Conservation (phyloP, 306 rosid species). For the Lathyrus tuberosus region DNA sequence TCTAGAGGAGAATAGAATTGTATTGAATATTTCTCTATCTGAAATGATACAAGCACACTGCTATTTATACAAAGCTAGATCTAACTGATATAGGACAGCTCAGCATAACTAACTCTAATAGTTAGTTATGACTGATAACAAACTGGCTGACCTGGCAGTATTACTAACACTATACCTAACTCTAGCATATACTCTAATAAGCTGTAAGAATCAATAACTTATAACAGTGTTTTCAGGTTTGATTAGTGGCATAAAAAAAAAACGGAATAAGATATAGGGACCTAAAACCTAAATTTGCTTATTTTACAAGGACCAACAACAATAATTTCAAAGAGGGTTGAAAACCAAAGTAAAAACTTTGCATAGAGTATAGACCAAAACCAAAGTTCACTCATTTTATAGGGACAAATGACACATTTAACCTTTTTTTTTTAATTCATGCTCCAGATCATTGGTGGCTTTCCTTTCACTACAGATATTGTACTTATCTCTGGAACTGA, state of each 20-base stretch:
- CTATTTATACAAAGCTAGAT: too few species aligned
- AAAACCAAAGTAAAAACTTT: neutral
- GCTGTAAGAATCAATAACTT: neutral
- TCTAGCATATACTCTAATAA: too few species aligned
- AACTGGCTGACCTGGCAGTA: too few species aligned
- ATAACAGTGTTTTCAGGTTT: neutral
- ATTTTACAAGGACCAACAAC: neutral
- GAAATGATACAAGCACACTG: too few species aligned
- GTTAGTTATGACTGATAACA: too few species aligned
- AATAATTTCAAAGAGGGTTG: conserved; percentile 3
- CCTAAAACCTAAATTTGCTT: neutral
- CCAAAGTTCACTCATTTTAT: neutral
- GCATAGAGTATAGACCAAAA: neutral
- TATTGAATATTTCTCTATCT: too few species aligned
- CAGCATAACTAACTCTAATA: too few species aligned
- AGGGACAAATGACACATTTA: neutral
- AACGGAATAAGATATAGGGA: neutral
- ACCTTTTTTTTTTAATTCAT: conserved; percentile 7
- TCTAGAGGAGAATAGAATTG: too few species aligned
- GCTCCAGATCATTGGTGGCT: conserved; percentile 74
- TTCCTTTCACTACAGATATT: conserved; percentile 77
- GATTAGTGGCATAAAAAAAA: neutral
- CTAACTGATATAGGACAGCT: too few species aligned
- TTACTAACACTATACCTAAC: too few species aligned
- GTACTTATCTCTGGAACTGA: conserved; percentile 72